Evolutionary conservation across 2,329 filamentous ascomycete species (phyloP), one percentile per base, ranked within the genome.

Genomic region (Zymoseptoria crescenta): DNA sequence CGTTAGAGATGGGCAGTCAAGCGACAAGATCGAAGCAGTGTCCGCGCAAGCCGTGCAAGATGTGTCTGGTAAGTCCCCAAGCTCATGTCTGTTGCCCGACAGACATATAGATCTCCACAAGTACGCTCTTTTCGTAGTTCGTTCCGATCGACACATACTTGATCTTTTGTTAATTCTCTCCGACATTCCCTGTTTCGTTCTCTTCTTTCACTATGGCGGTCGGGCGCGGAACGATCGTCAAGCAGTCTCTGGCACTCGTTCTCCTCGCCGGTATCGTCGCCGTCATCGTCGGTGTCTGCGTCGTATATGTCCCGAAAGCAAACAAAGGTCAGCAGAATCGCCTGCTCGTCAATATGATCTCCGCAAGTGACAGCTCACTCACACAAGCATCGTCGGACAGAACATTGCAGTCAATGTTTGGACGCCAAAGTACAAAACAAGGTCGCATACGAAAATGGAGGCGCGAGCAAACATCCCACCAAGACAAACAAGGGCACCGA

Each of bases 401-500:
- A 19, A 19, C 20, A 21, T 16, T 21, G 49, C 19, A 51, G 10
- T 13, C 16, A 51, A 10, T 21, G 24, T 8, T 13, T 10, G 20
- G 52, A 41, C 19, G 48, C 49, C 10, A 49, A 54, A 50, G 60
- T 62, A 48, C 57, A 49, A 29, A 59, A 58, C 41, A 57, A 55
- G 30, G 60, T 51, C 6, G 60, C 60, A 7, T 62, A 59, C 49
- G 21, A 54, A 2, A 57, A 54, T 52, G 57, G 60, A 16, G 60
- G 55, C 7, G 60, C 57, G 20, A 55, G 52, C 24, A 52, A 45
- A 20, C 51, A 59, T 20, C 59, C 56, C 19, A 57, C 58, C 48
- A 51, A 58, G 49, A 51, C 19, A 9, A 55, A 59, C 35, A 56
- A 56, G 3, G 57, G 54, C 24, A 58, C 49, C n/a, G 53, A 55